A percentile compares a stretch with the other conserved stretches of the same genome.
These are phyloP conservation scores for Funneliformis mosseae DNA, from an alignment of 192 early-diverging fungal genomes.

Conservation along the genomic window DNA sequence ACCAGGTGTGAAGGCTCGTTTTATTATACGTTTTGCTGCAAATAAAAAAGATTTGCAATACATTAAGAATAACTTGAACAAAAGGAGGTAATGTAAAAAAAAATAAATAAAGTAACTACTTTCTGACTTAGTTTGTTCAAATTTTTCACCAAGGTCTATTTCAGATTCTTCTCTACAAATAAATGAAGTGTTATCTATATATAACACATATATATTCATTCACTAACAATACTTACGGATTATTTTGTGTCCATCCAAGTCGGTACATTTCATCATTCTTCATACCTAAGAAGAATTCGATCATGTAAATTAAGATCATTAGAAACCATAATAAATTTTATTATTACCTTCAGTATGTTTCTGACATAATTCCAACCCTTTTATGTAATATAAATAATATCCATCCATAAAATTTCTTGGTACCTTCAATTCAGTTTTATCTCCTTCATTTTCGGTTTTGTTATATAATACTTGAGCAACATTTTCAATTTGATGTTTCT, in stretches of 20 bases:
- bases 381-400: constrained; percentile 37
- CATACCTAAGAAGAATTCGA: constrained; percentile 10
- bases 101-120: constrained; percentile 22
- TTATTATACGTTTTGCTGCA: constrained; percentile 34
- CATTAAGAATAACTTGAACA: neutral
- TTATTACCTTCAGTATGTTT: constrained; percentile 38
- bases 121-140: constrained; percentile 33
- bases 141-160: constrained; percentile 41
- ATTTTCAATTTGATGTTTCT: neutral
- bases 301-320: neutral
- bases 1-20: constrained; percentile 41
- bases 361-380: constrained; percentile 27
- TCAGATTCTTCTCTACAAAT: constrained; percentile 35
- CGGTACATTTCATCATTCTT: constrained; percentile 22
- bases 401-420: constrained; percentile 43
- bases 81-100: neutral
- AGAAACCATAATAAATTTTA: neutral
- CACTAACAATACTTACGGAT: neutral
- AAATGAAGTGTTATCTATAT: neutral
- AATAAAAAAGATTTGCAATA: neutral
- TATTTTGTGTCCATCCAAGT: neutral
- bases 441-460: neutral
- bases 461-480: neutral
- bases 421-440: neutral
- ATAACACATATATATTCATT: neutral